Conservation (phyloP, 768 basidiomycete species). For the Boletus sp. region DNA sequence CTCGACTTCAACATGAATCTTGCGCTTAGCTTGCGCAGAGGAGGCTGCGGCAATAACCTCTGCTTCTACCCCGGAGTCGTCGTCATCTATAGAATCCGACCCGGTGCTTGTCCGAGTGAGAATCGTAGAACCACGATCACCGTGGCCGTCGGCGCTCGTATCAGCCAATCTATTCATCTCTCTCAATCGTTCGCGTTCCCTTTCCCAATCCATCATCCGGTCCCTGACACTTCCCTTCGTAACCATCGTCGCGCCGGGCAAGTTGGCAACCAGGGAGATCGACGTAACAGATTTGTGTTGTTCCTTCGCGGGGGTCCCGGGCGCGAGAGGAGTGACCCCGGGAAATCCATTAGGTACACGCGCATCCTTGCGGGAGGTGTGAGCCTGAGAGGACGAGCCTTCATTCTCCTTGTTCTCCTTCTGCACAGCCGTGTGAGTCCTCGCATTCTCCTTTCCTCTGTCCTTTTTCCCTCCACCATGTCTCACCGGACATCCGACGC, state of each 20-base stretch:
- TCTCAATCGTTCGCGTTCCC: constrained; percentile 63
- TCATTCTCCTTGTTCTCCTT: constrained; percentile 32
- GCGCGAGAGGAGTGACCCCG: constrained; percentile 3
- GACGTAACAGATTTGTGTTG: constrained; percentile 9
- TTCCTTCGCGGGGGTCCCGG: constrained; percentile 17
- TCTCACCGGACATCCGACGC: constrained; percentile 19
- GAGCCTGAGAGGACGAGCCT: background rate
- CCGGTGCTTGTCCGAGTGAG: constrained; percentile 14
- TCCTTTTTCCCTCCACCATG: constrained; percentile 29
- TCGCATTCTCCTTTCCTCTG: constrained; percentile 22
- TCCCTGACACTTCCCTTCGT: constrained; percentile 43
- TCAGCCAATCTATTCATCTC: constrained; percentile 67
- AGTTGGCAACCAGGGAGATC: constrained; percentile 12
- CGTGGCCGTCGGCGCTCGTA: constrained; percentile 40
- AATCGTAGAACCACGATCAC: constrained; percentile 33
- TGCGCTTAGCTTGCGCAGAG: constrained; percentile 6
- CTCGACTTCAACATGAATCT: constrained; percentile 1
- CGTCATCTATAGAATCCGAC: constrained; percentile 25
- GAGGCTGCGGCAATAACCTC: constrained; percentile 24
- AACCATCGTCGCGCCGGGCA: constrained; percentile 16
- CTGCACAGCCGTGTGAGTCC: constrained; percentile 6
- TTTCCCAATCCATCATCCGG: constrained; percentile 73
- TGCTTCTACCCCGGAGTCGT: constrained; percentile 25
- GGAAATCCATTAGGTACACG: constrained; percentile 2
- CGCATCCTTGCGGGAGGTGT: constrained; percentile 4